Percentiles rank a stretch among this genome's conserved stretches.
These are phyloP conservation scores for Acanthamoeba healyi DNA, from an alignment of 208 protist species.

Conservation along the genomic window DNA sequence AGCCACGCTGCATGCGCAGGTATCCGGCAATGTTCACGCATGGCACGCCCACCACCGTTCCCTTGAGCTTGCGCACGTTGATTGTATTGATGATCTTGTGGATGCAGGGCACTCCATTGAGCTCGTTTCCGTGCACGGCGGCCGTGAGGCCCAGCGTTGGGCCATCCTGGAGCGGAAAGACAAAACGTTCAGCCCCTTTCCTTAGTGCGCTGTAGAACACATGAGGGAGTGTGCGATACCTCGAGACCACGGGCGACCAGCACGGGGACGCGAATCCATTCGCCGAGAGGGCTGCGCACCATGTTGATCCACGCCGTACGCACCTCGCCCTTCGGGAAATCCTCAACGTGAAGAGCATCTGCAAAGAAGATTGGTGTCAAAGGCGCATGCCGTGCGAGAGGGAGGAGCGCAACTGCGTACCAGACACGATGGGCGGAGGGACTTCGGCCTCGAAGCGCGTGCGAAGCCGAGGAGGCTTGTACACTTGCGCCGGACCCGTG, in stretches of 20 bases:
- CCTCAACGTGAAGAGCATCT: background rate
- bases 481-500: constrained; percentile 43
- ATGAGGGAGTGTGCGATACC: background rate
- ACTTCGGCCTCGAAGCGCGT: constrained; percentile 65
- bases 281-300: constrained; percentile 48
- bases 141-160: constrained; percentile 75
- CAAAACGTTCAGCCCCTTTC: too few species aligned
- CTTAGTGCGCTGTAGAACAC: too few species aligned
- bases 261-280: constrained; percentile 64
- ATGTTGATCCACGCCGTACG: constrained; percentile 72
- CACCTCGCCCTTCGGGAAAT: constrained; percentile 67
- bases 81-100: constrained; percentile 54
- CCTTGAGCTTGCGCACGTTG: constrained; percentile 54
- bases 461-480: constrained; percentile 19
- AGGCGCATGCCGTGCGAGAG: background rate
- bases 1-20: constrained; percentile 46
- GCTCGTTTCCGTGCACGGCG: constrained; percentile 78
- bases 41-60: constrained; percentile 70
- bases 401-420: background rate
- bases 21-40: constrained; percentile 74
- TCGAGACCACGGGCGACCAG: constrained; percentile 45
- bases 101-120: constrained; percentile 79
- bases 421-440: constrained; percentile 14
- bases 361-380: background rate
- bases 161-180: background rate